Evolutionary conservation across 2,329 filamentous ascomycete species (phyloP), one percentile per base, ranked within the genome.

Genomic region (Apiospora pterosperma): DNA sequence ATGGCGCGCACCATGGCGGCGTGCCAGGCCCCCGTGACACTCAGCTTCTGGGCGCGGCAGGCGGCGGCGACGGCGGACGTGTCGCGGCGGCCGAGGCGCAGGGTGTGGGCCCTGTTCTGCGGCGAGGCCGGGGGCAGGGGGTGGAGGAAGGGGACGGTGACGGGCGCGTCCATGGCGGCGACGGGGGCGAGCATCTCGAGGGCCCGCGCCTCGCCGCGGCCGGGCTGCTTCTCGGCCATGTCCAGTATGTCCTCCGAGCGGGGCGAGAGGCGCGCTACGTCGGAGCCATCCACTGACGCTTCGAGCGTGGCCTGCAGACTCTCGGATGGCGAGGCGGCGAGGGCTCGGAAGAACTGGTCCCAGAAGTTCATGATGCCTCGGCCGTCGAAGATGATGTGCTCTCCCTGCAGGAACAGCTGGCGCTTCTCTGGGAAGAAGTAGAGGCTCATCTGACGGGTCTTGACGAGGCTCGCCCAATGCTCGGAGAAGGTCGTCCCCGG

Each of bases 301-400:
- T 31, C 42, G 7, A 64, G 23, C 5, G 36, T 3, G 14, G 23
- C 36, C 25, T 41, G 55, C 58, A 62, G 10, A 52, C 4, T 64
- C 28, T 23, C 5, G 4, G 25, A 55, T 19, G 38, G n/a, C 16
- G 19, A 19, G 6, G 62, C 59, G 4, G 64, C 55, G 25, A 66
- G 62, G 11, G 59, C 44, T 36, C 39, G 58, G 64, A 66, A 66
- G 64, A 61, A 66, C 6, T 59, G 64, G 44, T 66, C 64, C 64
- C 64, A 66, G 59, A 66, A 66, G 38, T 66, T 66, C 64, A 66
- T 64, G 59, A 61, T 7, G 14, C 64, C 64, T 21, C 64, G 61
- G 16, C 64, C 64, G 31, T 66, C 64, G 16, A 66, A 48, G 28
- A 62, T 66, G 62, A 64, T 62, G 42, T 66, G 64, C 28, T 66